A percentile compares a stretch with the other conserved stretches of the same genome.
phyloP scores from a whole-genome alignment of 2,329 filamentous ascomycete species.

The Epichloe festucae region DNA sequence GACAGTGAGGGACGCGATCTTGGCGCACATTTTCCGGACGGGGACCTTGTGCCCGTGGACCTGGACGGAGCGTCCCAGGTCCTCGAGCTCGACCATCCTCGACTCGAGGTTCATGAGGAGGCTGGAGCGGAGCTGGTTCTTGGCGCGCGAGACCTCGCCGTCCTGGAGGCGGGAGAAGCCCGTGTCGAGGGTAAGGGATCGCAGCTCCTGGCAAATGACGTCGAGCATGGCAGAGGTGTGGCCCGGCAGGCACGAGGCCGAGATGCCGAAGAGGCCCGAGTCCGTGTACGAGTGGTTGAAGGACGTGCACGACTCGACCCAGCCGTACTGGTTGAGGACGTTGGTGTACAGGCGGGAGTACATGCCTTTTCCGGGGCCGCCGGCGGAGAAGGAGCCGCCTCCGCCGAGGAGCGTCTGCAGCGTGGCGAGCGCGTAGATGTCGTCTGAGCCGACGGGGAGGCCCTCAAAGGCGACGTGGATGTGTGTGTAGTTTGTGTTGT shows the following conservation, averaged over 20 bases:
- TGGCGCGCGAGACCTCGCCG: conserved; percentile 77
- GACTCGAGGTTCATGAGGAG: conserved; percentile 96
- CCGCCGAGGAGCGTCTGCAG: conserved; percentile 92
- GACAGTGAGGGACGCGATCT: conserved; percentile 73
- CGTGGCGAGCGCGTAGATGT: conserved; percentile 93
- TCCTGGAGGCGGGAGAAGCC: conserved; percentile 61
- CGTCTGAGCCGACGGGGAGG: conserved; percentile 74
- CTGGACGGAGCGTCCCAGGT: conserved; percentile 87
- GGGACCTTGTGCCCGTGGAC: conserved; percentile 90
- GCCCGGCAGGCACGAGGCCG: conserved; percentile 68
- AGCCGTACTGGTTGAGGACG: conserved; percentile 92
- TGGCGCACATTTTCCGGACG: conserved; percentile 81
- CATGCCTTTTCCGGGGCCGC: conserved; percentile 97
- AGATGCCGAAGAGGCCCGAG: conserved; percentile 88
- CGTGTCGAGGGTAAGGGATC: conserved; percentile 59
- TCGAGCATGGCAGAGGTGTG: conserved; percentile 77
- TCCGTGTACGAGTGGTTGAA: conserved; percentile 98
- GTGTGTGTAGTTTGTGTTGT: conserved; percentile 71
- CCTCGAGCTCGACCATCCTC: conserved; percentile 94
- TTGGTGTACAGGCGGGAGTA: conserved; percentile 96
- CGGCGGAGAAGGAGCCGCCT: conserved; percentile 91
- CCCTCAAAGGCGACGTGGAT: conserved; percentile 95
- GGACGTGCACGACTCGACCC: conserved; percentile 89
- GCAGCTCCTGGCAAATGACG: conserved; percentile 85
- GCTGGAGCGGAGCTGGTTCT: conserved; percentile 86